These are phyloP conservation scores for Chlorencoelia australis DNA, from an alignment of 2,329 filamentous ascomycete species.

Conservation along the genomic window DNA sequence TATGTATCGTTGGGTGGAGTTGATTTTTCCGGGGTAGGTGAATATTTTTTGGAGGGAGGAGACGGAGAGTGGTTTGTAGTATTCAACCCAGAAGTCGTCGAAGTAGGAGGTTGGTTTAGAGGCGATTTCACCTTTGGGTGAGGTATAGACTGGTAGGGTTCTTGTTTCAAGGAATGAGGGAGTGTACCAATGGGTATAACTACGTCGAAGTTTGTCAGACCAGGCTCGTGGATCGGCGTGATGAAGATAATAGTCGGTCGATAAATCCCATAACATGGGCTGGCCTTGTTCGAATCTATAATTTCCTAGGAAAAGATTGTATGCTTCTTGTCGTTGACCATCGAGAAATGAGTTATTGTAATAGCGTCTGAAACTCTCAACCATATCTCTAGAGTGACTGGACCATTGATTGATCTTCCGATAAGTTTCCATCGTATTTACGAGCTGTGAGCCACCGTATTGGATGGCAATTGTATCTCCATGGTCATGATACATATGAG, in stretches of 20 bases:
- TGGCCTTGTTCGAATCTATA: constrained; percentile 82
- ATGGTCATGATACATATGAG: constrained; percentile 96
- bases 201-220: constrained; percentile 49
- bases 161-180: constrained; percentile 59
- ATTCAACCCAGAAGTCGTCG: constrained; percentile 96
- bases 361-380: constrained; percentile 97
- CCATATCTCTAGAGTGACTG: constrained; percentile 94
- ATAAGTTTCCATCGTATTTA: constrained; percentile 99
- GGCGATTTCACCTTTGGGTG: constrained; percentile 11
- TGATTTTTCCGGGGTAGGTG: constrained; percentile 66
- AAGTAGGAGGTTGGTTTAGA: constrained; percentile 41
- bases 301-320: constrained; percentile 93
- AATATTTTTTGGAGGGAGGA: constrained; percentile 91
- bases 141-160: constrained; percentile 20
- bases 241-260: constrained; percentile 93
- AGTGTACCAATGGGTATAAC: constrained; percentile 88
- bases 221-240: constrained; percentile 73
- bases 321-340: constrained; percentile 94
- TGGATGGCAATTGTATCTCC: constrained; percentile 97
- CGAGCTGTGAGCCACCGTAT: constrained; percentile 92
- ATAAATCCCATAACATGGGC: constrained; percentile 93
- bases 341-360: constrained; percentile 99
- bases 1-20: constrained; percentile 76
- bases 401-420: constrained; percentile 99
- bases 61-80: constrained; percentile 79